phyloP scores from a whole-genome alignment of 768 basidiomycete genomes.

The Postia placenta region DNA sequence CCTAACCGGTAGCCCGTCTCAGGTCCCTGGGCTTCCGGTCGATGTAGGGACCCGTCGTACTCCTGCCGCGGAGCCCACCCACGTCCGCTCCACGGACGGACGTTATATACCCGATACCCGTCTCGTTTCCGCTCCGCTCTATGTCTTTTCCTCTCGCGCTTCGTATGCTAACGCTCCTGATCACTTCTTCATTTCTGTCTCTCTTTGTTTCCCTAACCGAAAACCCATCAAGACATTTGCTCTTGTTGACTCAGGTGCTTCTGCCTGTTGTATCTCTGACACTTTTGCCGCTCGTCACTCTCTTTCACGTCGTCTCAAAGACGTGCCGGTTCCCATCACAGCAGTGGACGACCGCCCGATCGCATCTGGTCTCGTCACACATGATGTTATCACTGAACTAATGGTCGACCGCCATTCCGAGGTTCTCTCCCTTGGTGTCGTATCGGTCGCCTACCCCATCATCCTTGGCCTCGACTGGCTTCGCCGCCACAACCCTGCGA shows the following conservation, averaged over 20 bases:
- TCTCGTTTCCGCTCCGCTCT: slow-evolving; percentile 2
- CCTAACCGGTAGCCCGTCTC: slow-evolving; percentile 16
- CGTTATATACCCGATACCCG: not conserved
- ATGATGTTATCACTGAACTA: slow-evolving; percentile 28
- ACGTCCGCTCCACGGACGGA: slow-evolving; percentile 6
- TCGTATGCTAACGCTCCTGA: slow-evolving; percentile 6
- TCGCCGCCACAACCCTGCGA: slow-evolving; percentile 7
- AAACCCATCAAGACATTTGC: slow-evolving; percentile 28
- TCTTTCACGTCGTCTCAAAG: slow-evolving; percentile 24
- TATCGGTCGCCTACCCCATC: slow-evolving; percentile 17
- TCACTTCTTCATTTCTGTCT: slow-evolving; percentile 22
- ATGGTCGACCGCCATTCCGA: slow-evolving; percentile 24
- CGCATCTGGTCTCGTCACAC: slow-evolving; percentile 33
- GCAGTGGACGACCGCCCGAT: slow-evolving; percentile 34
- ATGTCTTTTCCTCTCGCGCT: not conserved
- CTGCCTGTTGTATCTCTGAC: slow-evolving; percentile 31
- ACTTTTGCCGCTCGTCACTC: slow-evolving; percentile 26
- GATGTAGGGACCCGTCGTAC: slow-evolving; percentile 5
- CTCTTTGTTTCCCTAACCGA: slow-evolving; percentile 25
- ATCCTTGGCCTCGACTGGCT: slow-evolving; percentile 12
- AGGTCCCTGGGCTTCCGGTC: slow-evolving; percentile 18
- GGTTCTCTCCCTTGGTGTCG: slow-evolving; percentile 23
- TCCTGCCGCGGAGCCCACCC: slow-evolving; percentile 2
- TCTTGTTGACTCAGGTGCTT: slow-evolving; percentile 32
- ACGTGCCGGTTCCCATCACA: slow-evolving; percentile 28